phyloP scores from a whole-genome alignment of 2,329 filamentous ascomycete genomes.

The Fusarium transvaalense region DNA sequence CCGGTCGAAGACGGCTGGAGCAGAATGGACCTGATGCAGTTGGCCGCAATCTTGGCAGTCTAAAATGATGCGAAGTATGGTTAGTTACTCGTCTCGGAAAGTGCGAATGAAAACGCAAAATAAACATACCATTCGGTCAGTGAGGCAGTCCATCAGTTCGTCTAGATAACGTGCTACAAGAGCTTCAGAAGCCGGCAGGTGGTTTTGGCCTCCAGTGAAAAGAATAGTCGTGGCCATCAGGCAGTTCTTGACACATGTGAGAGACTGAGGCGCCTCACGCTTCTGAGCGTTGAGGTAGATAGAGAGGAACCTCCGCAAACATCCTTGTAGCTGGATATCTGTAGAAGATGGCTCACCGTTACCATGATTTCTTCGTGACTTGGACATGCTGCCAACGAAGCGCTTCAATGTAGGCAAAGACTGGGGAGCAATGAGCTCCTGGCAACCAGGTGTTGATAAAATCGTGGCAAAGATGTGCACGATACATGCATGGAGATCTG shows the following conservation, averaged over 20 bases:
- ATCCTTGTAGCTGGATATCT: slow-evolving; percentile 81
- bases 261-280: slow-evolving; percentile 78
- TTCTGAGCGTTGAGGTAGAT: slow-evolving; percentile 83
- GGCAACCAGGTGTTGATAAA: slow-evolving; percentile 84
- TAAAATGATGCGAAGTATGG: slow-evolving; percentile 50
- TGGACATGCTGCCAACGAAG: slow-evolving; percentile 82
- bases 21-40: slow-evolving; percentile 88
- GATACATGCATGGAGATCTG: slow-evolving; percentile 95
- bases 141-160: slow-evolving; percentile 87
- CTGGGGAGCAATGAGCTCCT: slow-evolving; percentile 89
- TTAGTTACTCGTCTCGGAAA: slow-evolving; percentile 12
- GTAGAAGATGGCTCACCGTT: slow-evolving; percentile 63
- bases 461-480: slow-evolving; percentile 97
- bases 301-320: slow-evolving; percentile 83
- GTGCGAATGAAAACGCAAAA: neutral
- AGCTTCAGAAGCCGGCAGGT: slow-evolving; percentile 79
- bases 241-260: slow-evolving; percentile 93
- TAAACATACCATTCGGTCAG: slow-evolving; percentile 76
- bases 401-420: slow-evolving; percentile 91
- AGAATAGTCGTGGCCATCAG: slow-evolving; percentile 90
- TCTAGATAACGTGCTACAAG: slow-evolving; percentile 80
- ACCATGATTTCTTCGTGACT: slow-evolving; percentile 54
- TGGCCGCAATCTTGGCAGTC: slow-evolving; percentile 90
- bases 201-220: slow-evolving; percentile 82
- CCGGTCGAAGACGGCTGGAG: slow-evolving; percentile 71